Conservation (phyloP, 228 moss, liverwort and hornwort genomes). For the Sphagnum magellanicum region DNA sequence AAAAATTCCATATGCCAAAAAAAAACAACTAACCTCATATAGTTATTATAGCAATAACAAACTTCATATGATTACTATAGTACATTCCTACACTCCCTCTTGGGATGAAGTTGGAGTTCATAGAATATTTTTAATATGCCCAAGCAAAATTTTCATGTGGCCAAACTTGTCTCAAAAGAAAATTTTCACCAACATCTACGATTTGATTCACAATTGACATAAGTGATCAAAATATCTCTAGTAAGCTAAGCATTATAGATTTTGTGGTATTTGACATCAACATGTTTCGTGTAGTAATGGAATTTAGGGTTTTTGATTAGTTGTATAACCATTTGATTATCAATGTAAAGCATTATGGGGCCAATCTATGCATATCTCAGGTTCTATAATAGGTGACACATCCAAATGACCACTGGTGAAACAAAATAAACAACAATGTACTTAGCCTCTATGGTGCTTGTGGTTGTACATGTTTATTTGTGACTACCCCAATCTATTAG, state of each 20-base stretch:
- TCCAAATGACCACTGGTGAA: neutral
- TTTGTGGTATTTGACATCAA: constrained; percentile 1
- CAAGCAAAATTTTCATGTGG: neutral
- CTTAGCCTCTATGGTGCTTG: neutral
- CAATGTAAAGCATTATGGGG: neutral
- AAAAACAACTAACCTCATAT: no score
- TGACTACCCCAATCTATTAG: neutral
- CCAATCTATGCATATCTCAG: neutral
- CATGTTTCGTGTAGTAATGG: neutral
- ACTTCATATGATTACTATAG: no score
- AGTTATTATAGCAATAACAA: no score
- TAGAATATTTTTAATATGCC: neutral
- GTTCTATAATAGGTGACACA: neutral
- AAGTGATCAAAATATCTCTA: neutral
- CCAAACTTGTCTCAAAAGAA: neutral
- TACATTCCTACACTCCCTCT: neutral
- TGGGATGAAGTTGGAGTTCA: neutral
- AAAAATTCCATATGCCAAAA: no score
- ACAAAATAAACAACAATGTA: neutral
- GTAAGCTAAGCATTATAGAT: neutral
- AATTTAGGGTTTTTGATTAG: neutral
- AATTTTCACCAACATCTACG: neutral
- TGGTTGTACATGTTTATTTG: neutral
- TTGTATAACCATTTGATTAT: neutral
- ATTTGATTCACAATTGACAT: neutral